A percentile compares a stretch with the other conserved stretches of the same genome.
Conservation (phyloP, 805 yeast species). For the Saccharomycopsis malanga region DNA sequence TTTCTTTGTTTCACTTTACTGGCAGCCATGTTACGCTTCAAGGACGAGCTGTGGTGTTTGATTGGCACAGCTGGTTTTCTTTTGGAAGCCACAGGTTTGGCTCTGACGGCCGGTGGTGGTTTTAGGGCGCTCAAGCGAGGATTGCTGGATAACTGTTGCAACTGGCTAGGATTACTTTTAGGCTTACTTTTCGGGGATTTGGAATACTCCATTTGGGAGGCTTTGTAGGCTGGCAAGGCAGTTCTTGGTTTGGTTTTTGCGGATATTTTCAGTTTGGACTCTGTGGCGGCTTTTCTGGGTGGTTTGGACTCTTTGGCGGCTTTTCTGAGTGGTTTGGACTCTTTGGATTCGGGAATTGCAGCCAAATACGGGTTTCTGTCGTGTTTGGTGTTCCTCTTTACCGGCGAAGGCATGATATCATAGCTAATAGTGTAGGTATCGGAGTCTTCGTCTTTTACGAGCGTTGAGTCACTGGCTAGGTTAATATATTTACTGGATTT, state of each 20-base stretch:
- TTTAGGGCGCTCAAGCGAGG: not conserved
- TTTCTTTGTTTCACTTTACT: too few relatives aligned
- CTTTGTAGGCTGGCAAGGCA: slow-evolving; percentile 11
- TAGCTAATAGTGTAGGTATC: slow-evolving; percentile 11
- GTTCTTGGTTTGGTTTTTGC: not conserved
- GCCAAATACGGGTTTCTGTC: not conserved
- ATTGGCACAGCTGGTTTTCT: too few relatives aligned
- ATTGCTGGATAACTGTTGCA: not conserved
- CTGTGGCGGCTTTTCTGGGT: too few relatives aligned
- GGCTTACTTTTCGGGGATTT: slow-evolving; percentile 1
- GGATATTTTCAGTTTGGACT: too few relatives aligned
- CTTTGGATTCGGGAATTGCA: not conserved
- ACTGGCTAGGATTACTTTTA: too few relatives aligned
- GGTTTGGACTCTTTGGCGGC: too few relatives aligned
- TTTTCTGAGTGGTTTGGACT: too few relatives aligned
- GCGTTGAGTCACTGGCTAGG: not conserved
- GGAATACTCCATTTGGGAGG: slow-evolving; percentile 12
- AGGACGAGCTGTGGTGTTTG: too few relatives aligned
- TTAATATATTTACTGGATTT: not conserved
- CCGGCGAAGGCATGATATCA: slow-evolving; percentile 9
- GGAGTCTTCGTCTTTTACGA: slow-evolving; percentile 1
- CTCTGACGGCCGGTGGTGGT: not conserved
- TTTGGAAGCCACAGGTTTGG: too few relatives aligned
- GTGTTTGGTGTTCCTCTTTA: not conserved
- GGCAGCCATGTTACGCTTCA: too few relatives aligned